phyloP scores from a whole-genome alignment of 2,329 filamentous ascomycete species.

The Fusarium gaditjirri region DNA sequence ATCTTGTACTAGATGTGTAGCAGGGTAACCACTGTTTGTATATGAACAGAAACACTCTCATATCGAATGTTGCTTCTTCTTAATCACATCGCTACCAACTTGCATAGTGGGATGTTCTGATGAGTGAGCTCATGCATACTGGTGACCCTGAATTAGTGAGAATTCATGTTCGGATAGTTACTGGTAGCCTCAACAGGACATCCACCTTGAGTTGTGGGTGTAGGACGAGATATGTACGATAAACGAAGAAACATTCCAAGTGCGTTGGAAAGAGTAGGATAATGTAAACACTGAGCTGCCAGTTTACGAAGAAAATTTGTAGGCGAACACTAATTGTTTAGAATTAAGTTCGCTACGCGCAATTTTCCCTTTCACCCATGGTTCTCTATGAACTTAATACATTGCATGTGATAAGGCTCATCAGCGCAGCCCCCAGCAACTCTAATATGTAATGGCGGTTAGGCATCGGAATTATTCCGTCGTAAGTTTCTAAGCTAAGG shows the following conservation, averaged over 20 bases:
- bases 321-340: background rate
- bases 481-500: fast-evolving
- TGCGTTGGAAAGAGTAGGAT: fast-evolving
- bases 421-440: background rate
- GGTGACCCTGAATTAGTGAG: conserved; percentile 3
- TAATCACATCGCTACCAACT: too few species aligned
- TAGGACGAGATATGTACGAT: fast-evolving
- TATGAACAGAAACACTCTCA: too few species aligned
- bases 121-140: background rate
- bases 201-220: background rate
- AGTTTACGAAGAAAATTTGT: too few species aligned
- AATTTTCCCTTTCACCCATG: background rate
- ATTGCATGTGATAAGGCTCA: too few species aligned
- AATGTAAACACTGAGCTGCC: too few species aligned
- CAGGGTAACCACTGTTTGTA: background rate
- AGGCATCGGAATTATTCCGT: too few species aligned
- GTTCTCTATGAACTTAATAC: background rate
- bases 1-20: background rate
- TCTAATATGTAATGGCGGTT: background rate
- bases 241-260: too few species aligned
- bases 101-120: conserved; percentile 1
- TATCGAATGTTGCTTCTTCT: too few species aligned
- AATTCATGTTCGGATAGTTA: background rate
- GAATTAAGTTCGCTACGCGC: background rate
- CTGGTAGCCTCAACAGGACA: background rate